Evolutionary conservation across 2,329 filamentous ascomycete genomes (phyloP).

Genomic region (Aspergillus intermedius): DNA sequence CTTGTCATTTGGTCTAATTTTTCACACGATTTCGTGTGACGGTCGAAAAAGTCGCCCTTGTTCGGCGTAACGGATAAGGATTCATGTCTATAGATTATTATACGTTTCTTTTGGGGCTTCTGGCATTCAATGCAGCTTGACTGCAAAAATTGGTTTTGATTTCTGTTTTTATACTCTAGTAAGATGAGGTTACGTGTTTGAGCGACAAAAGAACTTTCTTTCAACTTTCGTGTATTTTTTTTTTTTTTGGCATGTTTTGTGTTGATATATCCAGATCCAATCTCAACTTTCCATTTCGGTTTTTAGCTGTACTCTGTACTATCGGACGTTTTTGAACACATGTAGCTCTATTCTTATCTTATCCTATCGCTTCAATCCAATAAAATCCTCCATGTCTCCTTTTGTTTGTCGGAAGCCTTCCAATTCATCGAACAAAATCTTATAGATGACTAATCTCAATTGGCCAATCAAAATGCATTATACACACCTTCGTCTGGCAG

Average conservation of each 20-base stretch:
- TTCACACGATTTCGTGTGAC: constrained; percentile 6
- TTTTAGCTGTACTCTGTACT: not conserved
- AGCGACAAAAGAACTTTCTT: constrained; percentile 22
- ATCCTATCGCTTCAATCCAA: too few relatives aligned
- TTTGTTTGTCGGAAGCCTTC: not conserved
- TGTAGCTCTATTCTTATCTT: too few relatives aligned
- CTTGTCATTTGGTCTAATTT: constrained; percentile 7
- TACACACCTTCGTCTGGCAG: too few relatives aligned
- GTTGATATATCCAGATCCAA: constrained; percentile 1
- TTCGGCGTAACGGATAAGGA: constrained; percentile 22
- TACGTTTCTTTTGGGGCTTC: constrained; percentile 22
- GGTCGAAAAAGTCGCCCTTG: constrained; percentile 11
- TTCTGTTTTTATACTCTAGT: constrained; percentile 10
- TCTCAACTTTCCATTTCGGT: not conserved
- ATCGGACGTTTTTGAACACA: too few relatives aligned
- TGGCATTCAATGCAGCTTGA: constrained; percentile 9
- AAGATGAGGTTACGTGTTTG: constrained; percentile 20
- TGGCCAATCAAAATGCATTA: not conserved
- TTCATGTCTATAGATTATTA: constrained; percentile 29
- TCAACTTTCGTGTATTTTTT: constrained; percentile 5
- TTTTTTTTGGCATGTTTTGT: constrained; percentile 5
- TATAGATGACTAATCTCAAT: not conserved
- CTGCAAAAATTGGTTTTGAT: constrained; percentile 3
- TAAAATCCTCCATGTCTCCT: not conserved
- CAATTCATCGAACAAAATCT: not conserved